phyloP scores from a whole-genome alignment of 2,329 filamentous ascomycete species.

The Chalaropsis ovoidea region DNA sequence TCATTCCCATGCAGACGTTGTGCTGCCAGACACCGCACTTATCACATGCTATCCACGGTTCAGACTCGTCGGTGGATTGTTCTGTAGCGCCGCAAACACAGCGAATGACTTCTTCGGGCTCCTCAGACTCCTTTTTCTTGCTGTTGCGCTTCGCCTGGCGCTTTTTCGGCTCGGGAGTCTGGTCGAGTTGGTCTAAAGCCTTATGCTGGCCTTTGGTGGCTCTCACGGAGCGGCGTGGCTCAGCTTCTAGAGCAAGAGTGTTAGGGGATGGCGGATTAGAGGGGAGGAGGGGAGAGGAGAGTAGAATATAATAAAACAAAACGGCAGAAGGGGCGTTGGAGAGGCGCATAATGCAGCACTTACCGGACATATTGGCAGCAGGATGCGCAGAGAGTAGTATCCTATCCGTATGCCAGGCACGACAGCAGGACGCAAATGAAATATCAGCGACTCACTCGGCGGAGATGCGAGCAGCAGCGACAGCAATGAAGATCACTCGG shows the following conservation, averaged over 20 bases:
- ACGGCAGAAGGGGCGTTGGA: not conserved
- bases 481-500: too few relatives aligned
- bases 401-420: not conserved
- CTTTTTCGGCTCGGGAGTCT: slow-evolving; percentile 45
- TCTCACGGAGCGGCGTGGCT: slow-evolving; percentile 86
- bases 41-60: slow-evolving; percentile 95
- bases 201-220: slow-evolving; percentile 97
- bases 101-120: slow-evolving; percentile 65
- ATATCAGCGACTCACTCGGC: not conserved
- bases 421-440: not conserved
- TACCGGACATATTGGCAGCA: slow-evolving; percentile 12
- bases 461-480: not conserved
- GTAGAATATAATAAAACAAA: too few relatives aligned
- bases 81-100: slow-evolving; percentile 87
- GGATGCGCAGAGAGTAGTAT: not conserved
- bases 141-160: slow-evolving; percentile 44
- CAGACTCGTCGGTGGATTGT: slow-evolving; percentile 73
- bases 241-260: slow-evolving; percentile 41
- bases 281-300: too few relatives aligned
- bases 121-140: slow-evolving; percentile 42
- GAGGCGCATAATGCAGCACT: not conserved
- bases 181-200: slow-evolving; percentile 66
- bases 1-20: slow-evolving; percentile 86
- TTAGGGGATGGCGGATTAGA: not conserved
- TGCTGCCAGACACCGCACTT: slow-evolving; percentile 92